These are phyloP conservation scores for Amesomyces nigricolor DNA, from an alignment of 2,329 filamentous ascomycete species.

Conservation along the genomic window DNA sequence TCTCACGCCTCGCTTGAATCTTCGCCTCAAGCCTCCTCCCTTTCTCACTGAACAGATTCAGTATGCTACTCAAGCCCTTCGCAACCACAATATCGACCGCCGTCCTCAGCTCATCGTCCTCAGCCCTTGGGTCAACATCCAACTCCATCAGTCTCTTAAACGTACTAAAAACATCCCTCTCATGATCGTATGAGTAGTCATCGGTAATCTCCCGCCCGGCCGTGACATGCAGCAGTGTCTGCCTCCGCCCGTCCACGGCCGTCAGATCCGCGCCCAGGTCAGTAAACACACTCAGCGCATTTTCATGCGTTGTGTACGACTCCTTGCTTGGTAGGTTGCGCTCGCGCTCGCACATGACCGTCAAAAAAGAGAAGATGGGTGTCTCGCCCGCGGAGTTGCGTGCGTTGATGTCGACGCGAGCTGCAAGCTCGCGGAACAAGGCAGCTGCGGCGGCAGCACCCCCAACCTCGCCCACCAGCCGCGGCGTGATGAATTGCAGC, in stretches of 20 bases:
- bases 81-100: slow-evolving; percentile 2
- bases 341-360: not conserved
- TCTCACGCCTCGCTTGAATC: not conserved
- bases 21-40: not conserved
- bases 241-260: not conserved
- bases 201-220: not conserved
- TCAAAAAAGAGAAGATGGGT: not conserved
- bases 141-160: slow-evolving; percentile 1
- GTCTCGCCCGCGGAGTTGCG: slow-evolving; percentile 4
- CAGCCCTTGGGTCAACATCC: not conserved
- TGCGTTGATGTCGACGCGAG: slow-evolving; percentile 3
- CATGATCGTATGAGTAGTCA: not conserved
- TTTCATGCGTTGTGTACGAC: not conserved
- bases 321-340: not conserved
- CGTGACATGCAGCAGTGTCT: slow-evolving; percentile 2
- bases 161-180: not conserved
- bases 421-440: slow-evolving; percentile 4
- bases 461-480: not conserved
- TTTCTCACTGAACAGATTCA: slow-evolving; percentile 2
- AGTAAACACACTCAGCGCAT: not conserved
- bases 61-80: not conserved
- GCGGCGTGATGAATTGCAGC: slow-evolving; percentile 4
- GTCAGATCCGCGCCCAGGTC: not conserved
- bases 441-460: not conserved
- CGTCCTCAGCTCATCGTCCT: slow-evolving; percentile 1